phyloP scores from a whole-genome alignment of 495 filamentous ascomycete genomes.

The Xylaria cubensis region DNA sequence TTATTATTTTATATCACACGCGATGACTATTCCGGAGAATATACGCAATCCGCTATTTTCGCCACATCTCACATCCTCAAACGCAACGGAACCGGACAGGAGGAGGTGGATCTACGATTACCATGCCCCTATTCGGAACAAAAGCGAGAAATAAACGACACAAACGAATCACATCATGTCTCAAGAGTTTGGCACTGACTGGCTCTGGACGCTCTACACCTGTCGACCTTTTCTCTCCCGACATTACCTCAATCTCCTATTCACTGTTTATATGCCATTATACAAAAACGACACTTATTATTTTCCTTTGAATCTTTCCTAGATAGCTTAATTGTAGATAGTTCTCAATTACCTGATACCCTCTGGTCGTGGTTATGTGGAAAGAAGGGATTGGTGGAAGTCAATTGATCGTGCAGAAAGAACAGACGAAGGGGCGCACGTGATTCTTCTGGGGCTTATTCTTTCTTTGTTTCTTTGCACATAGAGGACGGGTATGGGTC shows the following conservation, averaged over 20 bases:
- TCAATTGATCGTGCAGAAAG: neutral
- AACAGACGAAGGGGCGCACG: slow-evolving; percentile 13
- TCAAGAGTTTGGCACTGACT: neutral
- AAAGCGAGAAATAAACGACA: neutral
- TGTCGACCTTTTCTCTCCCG: neutral
- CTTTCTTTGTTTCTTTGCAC: slow-evolving; percentile 5
- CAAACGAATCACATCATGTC: neutral
- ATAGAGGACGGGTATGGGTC: slow-evolving; percentile 4
- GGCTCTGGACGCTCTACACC: neutral
- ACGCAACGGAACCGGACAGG: neutral
- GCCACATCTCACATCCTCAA: neutral
- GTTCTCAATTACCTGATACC: slow-evolving; percentile 25
- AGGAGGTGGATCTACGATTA: neutral
- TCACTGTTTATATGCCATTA: slow-evolving; percentile 17
- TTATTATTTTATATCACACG: neutral
- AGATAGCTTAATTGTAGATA: slow-evolving; percentile 26
- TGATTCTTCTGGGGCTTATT: slow-evolving; percentile 13
- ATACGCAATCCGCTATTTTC: slow-evolving; percentile 9
- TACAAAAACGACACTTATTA: slow-evolving; percentile 11
- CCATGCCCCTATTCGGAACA: slow-evolving; percentile 2
- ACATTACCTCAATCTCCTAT: neutral
- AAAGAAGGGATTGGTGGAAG: slow-evolving; percentile 1
- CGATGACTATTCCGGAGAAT: neutral
- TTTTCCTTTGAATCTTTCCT: slow-evolving; percentile 3
- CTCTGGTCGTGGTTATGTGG: slow-evolving; percentile 24